A percentile compares a stretch with the other conserved stretches of the same genome.
Evolutionary conservation across 345 rosid species (phyloP).

Genomic region (Citrus unshiu): DNA sequence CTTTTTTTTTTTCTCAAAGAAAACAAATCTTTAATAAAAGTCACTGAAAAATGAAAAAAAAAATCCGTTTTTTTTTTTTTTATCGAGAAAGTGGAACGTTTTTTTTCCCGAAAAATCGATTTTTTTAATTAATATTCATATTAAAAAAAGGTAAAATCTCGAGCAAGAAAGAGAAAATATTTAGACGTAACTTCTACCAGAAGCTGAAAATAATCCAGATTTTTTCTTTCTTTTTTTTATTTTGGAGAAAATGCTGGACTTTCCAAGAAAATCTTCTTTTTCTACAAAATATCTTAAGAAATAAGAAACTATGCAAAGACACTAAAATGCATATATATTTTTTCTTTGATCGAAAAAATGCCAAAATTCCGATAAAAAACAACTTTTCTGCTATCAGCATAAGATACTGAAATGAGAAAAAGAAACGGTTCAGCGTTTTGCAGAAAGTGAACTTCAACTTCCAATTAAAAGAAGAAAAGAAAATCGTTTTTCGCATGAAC

Average conservation of each 20-base stretch:
- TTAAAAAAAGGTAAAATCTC: neutral
- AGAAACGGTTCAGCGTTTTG: neutral
- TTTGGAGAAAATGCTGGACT: neutral
- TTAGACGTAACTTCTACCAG: neutral
- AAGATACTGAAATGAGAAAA: neutral
- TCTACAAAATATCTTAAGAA: neutral
- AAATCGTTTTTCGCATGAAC: neutral
- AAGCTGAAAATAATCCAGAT: neutral
- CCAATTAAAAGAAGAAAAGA: too few species aligned
- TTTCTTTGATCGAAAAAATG: neutral
- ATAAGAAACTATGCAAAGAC: neutral
- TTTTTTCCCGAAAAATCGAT: neutral
- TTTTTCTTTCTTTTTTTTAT: too few species aligned
- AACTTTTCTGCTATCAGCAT: neutral
- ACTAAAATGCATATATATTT: neutral
- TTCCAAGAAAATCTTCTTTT: neutral
- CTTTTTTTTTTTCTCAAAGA: neutral
- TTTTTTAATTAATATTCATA: neutral
- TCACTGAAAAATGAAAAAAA: neutral
- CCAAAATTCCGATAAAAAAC: neutral
- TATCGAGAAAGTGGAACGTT: neutral
- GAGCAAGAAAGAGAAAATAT: neutral
- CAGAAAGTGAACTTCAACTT: neutral
- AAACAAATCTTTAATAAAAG: neutral
- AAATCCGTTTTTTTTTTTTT: neutral